phyloP scores from a whole-genome alignment of 2,329 filamentous ascomycete species.

The Botryotinia convoluta region DNA sequence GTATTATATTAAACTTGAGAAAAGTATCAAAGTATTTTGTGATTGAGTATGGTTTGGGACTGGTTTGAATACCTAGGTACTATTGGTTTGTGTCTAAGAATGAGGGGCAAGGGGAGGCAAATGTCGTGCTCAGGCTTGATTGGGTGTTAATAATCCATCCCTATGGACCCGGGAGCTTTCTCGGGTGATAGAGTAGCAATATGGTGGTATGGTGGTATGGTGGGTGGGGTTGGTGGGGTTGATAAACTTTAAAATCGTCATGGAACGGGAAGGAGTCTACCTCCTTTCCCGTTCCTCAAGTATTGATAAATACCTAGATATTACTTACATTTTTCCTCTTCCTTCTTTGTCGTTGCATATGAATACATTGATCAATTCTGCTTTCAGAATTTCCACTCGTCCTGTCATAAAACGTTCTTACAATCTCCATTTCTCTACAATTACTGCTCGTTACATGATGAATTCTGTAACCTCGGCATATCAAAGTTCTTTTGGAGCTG shows the following conservation, averaged over 20 bases:
- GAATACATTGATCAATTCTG: neutral
- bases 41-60: neutral
- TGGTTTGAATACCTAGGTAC: neutral
- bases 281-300: neutral
- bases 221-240: neutral
- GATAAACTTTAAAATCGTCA: neutral
- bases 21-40: neutral
- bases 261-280: neutral
- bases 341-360: neutral
- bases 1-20: neutral
- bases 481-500: slow-evolving; percentile 29
- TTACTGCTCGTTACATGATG: slow-evolving; percentile 38
- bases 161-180: neutral
- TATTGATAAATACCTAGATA: neutral
- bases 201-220: too few species aligned
- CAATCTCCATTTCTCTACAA: neutral
- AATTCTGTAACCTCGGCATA: slow-evolving; percentile 44
- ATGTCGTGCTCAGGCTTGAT: neutral
- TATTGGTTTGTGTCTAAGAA: neutral
- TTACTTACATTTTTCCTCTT: neutral
- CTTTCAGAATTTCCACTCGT: neutral
- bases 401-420: neutral
- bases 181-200: neutral
- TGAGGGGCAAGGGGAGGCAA: neutral
- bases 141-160: too few species aligned